Base-by-base conservation (phyloP, 306 rosid species). In the Calophaca sinica region DNA sequence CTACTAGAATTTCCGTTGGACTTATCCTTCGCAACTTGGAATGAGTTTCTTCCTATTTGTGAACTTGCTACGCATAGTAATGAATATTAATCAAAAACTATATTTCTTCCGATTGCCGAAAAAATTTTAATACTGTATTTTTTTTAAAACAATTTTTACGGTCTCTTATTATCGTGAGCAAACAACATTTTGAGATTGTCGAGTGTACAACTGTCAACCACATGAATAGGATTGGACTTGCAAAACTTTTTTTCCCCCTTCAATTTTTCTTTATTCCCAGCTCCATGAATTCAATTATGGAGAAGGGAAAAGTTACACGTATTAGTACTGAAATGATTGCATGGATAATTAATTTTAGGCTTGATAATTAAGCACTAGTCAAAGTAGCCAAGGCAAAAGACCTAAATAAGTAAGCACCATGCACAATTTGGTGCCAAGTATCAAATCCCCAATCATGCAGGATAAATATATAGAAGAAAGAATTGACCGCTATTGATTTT, bases 391-490 rank as follows among this genome's bases (percentile, higher is more conserved):
- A 20, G 35, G 13, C 20, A 52, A 20, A n/a, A 39, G 39, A 32
- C 42, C 7, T 14, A 13, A 55, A 58, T 68, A 58, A 58, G 11
- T 7, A 46, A 46, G 14, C 2, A 72, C 46, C 7, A 36, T 2
- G 3, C 28, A 9, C 68, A 73, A 6, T 13, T 15, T 79, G 10
- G 29, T 73, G 84, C 79, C 84, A 80, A 76, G 66, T 80, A 80
- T 9, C 29, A 58, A 20, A 66, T 5, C 44, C 51, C 31, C 61
- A 74, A 74, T 68, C 33, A 67, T 72, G 41, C 48, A 28, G 4
- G 59, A n/a, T 28, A 36, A 46, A 49, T 62, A 49, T 62, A 20
- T 20, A 49, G 39, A 9, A 29, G 10, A 61, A 52, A 11, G 15
- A 28, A 28, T 70, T 0, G 29, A 69, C 26, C 26, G 4, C 10